Evolutionary conservation across 805 yeast genomes (phyloP).

Genomic region (Wickerhamomyces subpelliculosus): DNA sequence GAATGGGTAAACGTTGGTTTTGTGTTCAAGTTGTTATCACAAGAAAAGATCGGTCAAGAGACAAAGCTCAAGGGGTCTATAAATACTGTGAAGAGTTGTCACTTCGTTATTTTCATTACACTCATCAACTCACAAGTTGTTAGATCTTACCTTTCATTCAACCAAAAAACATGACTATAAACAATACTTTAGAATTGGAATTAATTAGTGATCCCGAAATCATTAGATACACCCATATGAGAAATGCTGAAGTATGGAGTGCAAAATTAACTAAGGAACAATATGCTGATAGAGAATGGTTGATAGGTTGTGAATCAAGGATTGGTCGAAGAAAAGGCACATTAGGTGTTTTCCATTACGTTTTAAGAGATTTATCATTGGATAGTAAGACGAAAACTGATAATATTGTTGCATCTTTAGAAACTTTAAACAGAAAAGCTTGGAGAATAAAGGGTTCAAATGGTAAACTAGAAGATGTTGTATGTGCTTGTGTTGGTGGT

Average conservation of each 20-base stretch:
- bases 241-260: constrained; percentile 21
- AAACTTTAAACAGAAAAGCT: constrained; percentile 31
- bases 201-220: constrained; percentile 2
- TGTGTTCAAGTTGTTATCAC: no score
- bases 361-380: constrained; percentile 23
- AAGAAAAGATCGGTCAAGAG: no score
- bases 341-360: constrained; percentile 31
- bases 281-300: constrained; percentile 23
- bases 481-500: constrained; percentile 46
- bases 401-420: constrained; percentile 35
- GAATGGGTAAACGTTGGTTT: no score
- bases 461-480: constrained; percentile 22
- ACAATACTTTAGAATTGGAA: neutral
- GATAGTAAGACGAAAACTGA: constrained; percentile 15
- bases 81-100: no score
- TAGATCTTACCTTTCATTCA: no score
- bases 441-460: constrained; percentile 21
- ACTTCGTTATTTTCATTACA: no score
- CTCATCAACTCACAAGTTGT: no score
- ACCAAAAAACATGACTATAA: no score
- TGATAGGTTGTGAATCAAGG: neutral
- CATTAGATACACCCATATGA: constrained; percentile 2
- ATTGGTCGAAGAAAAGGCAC: neutral
- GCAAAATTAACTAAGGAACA: constrained; percentile 20
- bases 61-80: no score